Base-by-base conservation (phyloP, 1,139 yeast genomes). In the Yamadazyma triangularis region DNA sequence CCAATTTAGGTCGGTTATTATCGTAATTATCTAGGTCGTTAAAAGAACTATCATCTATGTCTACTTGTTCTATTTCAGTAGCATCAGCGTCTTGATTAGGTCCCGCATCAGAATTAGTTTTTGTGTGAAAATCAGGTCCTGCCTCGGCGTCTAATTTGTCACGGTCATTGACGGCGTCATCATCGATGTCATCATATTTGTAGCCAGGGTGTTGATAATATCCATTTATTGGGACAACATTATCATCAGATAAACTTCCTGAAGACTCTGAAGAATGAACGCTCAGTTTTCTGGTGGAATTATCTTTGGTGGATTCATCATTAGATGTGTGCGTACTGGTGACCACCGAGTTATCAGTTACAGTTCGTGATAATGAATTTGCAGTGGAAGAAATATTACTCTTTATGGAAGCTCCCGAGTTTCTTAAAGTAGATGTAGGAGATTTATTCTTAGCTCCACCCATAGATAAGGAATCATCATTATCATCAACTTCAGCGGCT, bases 401-500 rank as follows among this genome's bases (percentile, higher is more conserved):
- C 13, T 39, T 39, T 5, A 40, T 15, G 5, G 45, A 34, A 12
- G 45, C 40, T 34, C 59, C 50, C 1, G 59, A 48, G 26, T 34
- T 15, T 15, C 13, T 27, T 4, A 13, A 5, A 8, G 25, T 16
- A 1, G 26, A 12, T 21, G 41, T 28, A 8, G 33, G 23, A 10
- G 22, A 20, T 13, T 30, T 18, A 2, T 27, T 8, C 15, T 22
- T 26, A 7, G 30, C 21, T 30, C 28, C 29, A 21, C 20, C 11
- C 27, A 34, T 23, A 19, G 27, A 26, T 22, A 15, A 33, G 28
- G 20, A 24, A 28, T 47, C 57, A 36, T 77, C 84, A 24, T 68
- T 75, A 36, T 82, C 88, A 39, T 80, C 91, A 19, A 83, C 79
- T 53, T 84, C 94, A 10, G 83, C 77, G 1, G 91, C 91, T 37